phyloP scores from a whole-genome alignment of 495 filamentous ascomycete species.

The Hypoxylon fragiforme region DNA sequence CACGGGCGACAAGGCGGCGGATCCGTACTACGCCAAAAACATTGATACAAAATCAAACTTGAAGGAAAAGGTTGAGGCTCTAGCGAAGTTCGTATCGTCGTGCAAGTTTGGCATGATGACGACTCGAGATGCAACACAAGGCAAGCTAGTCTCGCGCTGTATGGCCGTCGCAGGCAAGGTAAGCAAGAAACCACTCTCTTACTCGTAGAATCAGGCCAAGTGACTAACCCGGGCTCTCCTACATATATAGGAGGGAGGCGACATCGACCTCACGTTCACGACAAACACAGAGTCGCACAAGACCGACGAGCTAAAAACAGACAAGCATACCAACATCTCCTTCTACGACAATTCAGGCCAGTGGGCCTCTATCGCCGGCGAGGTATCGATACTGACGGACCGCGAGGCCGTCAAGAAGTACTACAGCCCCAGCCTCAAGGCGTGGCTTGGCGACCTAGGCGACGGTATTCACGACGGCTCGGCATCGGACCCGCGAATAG shows the following conservation, averaged over 20 bases:
- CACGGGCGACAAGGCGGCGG: conserved; percentile 60
- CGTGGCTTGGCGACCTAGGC: conserved; percentile 89
- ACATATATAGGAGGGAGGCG: conserved; percentile 65
- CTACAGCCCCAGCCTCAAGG: conserved; percentile 74
- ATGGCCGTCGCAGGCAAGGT: conserved; percentile 92
- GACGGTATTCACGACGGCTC: conserved; percentile 86
- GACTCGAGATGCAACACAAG: conserved; percentile 59
- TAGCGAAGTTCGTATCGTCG: conserved; percentile 65
- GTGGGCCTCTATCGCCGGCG: conserved; percentile 78
- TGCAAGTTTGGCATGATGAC: conserved; percentile 83
- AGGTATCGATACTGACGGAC: conserved; percentile 68
- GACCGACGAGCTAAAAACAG: conserved; percentile 75
- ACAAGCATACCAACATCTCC: conserved; percentile 81
- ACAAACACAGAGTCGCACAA: conserved; percentile 94
- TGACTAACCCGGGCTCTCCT: conserved; percentile 1
- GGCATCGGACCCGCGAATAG: conserved; percentile 78
- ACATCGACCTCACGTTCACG: conserved; percentile 89
- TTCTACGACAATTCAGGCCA: conserved; percentile 78
- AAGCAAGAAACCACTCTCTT: conserved; percentile 6
- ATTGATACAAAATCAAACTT: conserved; percentile 61
- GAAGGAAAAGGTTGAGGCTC: conserved; percentile 77
- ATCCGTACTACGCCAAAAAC: conserved; percentile 83
- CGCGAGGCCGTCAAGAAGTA: conserved; percentile 70
- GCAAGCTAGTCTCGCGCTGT: conserved; percentile 73
- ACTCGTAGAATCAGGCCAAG: no score